Evolutionary conservation across 2,329 filamentous ascomycete genomes (phyloP).

Genomic region (Aspergillus sp.): DNA sequence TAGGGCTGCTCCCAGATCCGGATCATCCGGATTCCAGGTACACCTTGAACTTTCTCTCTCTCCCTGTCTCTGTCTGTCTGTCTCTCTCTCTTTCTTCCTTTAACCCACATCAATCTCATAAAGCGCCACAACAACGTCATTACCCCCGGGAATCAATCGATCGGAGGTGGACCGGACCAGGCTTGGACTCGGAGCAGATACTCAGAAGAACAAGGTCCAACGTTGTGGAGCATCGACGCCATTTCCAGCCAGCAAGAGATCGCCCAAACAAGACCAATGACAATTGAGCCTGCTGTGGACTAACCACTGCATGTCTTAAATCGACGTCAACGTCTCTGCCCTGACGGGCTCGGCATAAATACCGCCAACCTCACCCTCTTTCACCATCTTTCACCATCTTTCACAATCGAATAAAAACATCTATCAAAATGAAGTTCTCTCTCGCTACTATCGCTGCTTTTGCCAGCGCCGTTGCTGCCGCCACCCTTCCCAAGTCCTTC

Average conservation of each 20-base stretch:
- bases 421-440: constrained; percentile 29
- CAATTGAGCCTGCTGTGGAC: background rate
- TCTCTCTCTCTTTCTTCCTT: too few relatives aligned
- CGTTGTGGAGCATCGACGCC: background rate
- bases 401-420: background rate
- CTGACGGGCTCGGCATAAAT: constrained; percentile 1
- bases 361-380: background rate
- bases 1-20: too few relatives aligned
- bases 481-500: constrained; percentile 25
- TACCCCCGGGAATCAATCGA: too few relatives aligned
- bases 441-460: constrained; percentile 24
- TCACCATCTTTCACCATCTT: background rate
- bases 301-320: constrained; percentile 2
- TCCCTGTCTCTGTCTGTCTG: too few relatives aligned
- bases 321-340: constrained; percentile 1
- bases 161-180: too few relatives aligned
- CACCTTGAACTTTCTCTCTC: too few relatives aligned
- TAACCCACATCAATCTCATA: too few relatives aligned
- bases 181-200: too few relatives aligned
- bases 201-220: background rate
- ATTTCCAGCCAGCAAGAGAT: background rate
- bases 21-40: too few relatives aligned
- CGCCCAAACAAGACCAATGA: background rate
- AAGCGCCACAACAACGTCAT: too few relatives aligned
- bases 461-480: constrained; percentile 22